Evolutionary conservation across 306 rosid genomes (phyloP), one percentile per base, ranked within the genome.

Genomic region (Astragalus membranaceus): DNA sequence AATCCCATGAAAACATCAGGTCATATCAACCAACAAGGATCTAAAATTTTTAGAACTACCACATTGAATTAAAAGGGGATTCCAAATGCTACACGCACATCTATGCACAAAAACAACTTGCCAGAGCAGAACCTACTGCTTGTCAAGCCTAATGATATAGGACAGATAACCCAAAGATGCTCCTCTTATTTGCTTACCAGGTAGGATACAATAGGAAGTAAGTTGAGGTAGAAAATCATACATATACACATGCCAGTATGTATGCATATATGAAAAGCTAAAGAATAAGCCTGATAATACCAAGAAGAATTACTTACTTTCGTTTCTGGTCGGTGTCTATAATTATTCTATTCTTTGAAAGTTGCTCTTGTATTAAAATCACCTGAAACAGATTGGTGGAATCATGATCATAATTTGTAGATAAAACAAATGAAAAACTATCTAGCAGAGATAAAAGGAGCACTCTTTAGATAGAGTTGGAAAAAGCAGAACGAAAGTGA

Each of bases 261-360:
- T 63, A 42, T 12, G 55, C 26, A 69, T 14, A 54, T 55, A 61
- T 23, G 44, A 42, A 14, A 75, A 43, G 30, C 53, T 46, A 41
- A 74, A 59, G 58, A 43, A 71, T 16, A 66, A 73, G 30, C 49
- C 74, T 13, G 49, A 23, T 12, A 37, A 32, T 32, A 47, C 67
- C 35, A 60, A 62, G 46, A 58, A 70, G 32, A 69, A 39, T 49
- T 42, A 78, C 98, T 83, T 74, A 92, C 98, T 93, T 93, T 77
- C 87, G 83, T 82, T 88, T 93, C 83, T 90, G 88, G 90, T 93
- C 98, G 3, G 70, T 84, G 13, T 88, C 98, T 77, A 93, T 82
- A 70, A 93, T 93, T 64, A 93, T 93, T 86, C 96, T 85, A 60
- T 93, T 93, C 77, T 93, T 93, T 5, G 96, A 93, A 70, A 93